Percentiles rank a stretch among this genome's conserved stretches.
phyloP scores from a whole-genome alignment of 257 asterid genomes.

The Nicotiana knightiana region DNA sequence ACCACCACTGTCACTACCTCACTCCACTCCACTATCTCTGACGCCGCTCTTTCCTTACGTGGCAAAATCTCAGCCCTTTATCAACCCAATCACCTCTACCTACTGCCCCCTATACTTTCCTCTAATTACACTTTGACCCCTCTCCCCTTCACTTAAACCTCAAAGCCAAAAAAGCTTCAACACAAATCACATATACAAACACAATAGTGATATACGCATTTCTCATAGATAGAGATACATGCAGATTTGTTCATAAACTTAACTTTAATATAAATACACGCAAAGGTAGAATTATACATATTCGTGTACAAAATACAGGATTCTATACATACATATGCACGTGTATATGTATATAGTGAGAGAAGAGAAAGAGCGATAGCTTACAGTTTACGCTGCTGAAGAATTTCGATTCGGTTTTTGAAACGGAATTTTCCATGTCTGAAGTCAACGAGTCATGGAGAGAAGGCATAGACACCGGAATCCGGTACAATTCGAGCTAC shows the following conservation, averaged over 20 bases:
- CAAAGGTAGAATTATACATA: constrained; percentile 1
- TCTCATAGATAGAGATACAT: too few relatives aligned
- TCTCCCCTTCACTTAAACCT: constrained; percentile 14
- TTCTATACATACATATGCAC: constrained; percentile 3
- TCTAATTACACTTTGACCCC: constrained; percentile 29
- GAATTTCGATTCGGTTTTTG: constrained; percentile 13
- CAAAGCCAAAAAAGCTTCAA: constrained; percentile 16
- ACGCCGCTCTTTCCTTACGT: constrained; percentile 23
- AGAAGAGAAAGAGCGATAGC: constrained; percentile 10
- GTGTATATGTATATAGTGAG: background rate
- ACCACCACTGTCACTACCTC: constrained; percentile 33
- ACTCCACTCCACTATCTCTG: constrained; percentile 9
- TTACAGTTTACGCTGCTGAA: constrained; percentile 24
- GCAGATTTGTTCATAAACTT: too few relatives aligned
- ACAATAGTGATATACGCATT: too few relatives aligned
- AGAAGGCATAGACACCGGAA: constrained; percentile 19
- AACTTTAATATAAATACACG: too few relatives aligned
- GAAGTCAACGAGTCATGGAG: constrained; percentile 58
- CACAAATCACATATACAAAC: too few relatives aligned
- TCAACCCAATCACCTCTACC: background rate
- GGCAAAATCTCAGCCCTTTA: constrained; percentile 29
- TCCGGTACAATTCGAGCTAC: constrained; percentile 21
- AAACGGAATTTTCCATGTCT: constrained; percentile 35
- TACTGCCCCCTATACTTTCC: constrained; percentile 19
- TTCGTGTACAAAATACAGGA: background rate